phyloP scores from a whole-genome alignment of 2,329 filamentous ascomycete species.

The Aspergillus brunneoviolaceus region DNA sequence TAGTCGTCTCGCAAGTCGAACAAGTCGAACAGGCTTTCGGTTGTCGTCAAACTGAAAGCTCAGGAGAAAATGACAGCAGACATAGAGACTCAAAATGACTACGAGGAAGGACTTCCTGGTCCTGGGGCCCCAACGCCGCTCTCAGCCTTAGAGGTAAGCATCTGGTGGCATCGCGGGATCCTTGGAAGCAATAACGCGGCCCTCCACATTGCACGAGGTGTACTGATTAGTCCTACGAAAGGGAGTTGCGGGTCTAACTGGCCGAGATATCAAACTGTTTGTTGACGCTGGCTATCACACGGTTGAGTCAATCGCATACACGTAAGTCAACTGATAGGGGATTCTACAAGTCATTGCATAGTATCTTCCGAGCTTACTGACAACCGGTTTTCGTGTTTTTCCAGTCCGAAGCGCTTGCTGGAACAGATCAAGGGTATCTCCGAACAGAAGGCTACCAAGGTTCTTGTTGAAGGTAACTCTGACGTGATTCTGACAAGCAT shows the following conservation, averaged over 20 bases:
- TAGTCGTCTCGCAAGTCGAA: not conserved
- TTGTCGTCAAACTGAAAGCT: not conserved
- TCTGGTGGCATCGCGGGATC: not conserved
- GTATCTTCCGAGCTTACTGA: not conserved
- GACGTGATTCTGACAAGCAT: not conserved
- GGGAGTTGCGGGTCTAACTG: constrained; percentile 87
- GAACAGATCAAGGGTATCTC: constrained; percentile 98
- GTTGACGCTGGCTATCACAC: constrained; percentile 92
- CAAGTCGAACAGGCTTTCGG: not conserved
- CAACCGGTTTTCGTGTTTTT: not conserved
- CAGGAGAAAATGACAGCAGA: constrained; percentile 47
- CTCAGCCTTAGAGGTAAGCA: constrained; percentile 74
- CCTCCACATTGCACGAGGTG: not conserved
- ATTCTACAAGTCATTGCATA: not conserved
- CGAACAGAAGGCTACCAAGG: constrained; percentile 90
- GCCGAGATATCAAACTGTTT: constrained; percentile 89
- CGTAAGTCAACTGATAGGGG: constrained; percentile 50
- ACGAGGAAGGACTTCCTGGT: constrained; percentile 74
- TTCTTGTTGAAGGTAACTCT: constrained; percentile 80
- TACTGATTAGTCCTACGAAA: constrained; percentile 36
- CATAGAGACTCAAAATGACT: constrained; percentile 67
- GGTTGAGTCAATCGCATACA: constrained; percentile 94
- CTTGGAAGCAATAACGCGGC: not conserved
- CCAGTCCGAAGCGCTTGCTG: constrained; percentile 66
- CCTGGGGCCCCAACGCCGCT: constrained; percentile 94